Base-by-base conservation (phyloP, 352 stramenopile genomes). In the Pseudoperonospora humuli region DNA sequence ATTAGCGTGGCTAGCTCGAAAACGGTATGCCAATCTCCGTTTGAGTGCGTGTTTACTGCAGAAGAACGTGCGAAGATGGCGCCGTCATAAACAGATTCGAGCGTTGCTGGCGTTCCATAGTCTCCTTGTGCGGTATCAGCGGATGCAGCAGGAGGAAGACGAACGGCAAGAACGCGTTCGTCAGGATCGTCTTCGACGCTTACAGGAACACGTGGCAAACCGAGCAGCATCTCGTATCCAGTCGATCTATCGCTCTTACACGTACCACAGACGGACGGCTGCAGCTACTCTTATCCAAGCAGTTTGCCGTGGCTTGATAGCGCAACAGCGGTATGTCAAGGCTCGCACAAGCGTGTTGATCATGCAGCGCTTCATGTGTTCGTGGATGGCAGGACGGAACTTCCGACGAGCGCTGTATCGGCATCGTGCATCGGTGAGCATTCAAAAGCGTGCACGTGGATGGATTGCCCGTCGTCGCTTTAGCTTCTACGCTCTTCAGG, bases 381-480 rank as follows among this genome's bases (percentile, higher is more conserved):
- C 39, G 10, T 66, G 55, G 60, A 2, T 57, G 4, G 31, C 32
- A 5, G 5, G 42, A 28, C 28, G 18, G 10, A 65, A 14, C 23
- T 57, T 58, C 13, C 48, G 33, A 32, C 52, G 29, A 53, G 58
- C 57, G 17, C 10, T 54, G 28, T 15, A 9, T 23, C 3, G 47
- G 9, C 54, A 68, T 10, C 45, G 46, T 15, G 57, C 67, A 21
- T 54, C 58, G 26, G 45, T 63, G 11, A 45, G n/a, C 0, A 73
- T 83, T 37, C 70, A 83, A 48, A 79, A 71, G 44, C 61, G 23
- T 15, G 54, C 54, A 6, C 72, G 71, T 32, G 73, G 76, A 10
- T 66, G 55, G 39, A 39, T 52, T 21, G 61, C 57, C 11, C 60
- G 73, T 13, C 40, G 40, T 29, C 50, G 57, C 7, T 67, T 84